Evolutionary conservation across 2,329 filamentous ascomycete species (phyloP), one percentile per base, ranked within the genome.

Genomic region (Alternaria gaisen): DNA sequence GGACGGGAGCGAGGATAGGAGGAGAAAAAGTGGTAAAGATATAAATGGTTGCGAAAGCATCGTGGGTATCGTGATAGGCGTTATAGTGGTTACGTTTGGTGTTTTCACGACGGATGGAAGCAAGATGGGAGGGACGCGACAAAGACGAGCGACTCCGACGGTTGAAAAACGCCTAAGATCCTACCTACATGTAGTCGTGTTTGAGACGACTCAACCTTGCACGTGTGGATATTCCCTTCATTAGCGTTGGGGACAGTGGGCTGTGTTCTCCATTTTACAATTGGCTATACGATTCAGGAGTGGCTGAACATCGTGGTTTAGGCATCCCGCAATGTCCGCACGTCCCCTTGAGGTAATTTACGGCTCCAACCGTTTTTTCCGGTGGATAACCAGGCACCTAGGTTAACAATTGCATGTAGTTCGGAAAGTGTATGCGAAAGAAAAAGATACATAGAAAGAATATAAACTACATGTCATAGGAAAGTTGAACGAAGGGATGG

Each of bases 401-500:
- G 16, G 32, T 50, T 32, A 50, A 38, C 6, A 26, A 20, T 24
- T 16, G 46, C 20, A 24, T 38, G 20, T 36, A 16, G 1, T n/a
- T 36, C 12, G 20, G 30, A 20, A 38, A 20, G 20, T 14, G 20
- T 36, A 11, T 12, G 46, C 3, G 1, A 8, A 34, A 16, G 30
- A 24, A 50, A 50, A 50, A 50, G 14, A 24, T 36, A 10, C 20
- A 38, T 50, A 22, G 3, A 50, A 8, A 34, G 30, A 50, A 20
- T 34, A 34, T 18, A 46, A 34, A 38, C 30, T 46, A 44, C 32
- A 7, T 22, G 12, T 16, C 11, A 11, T 12, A 14, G 18, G 12
- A 55, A 6, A n/a, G 7, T 10, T 10, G n/a, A 55, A 55, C 28
- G 42, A 55, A 47, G 22, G 53, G 22, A 47, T 36, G 53, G 53